Conservation (phyloP, 2,329 filamentous ascomycete genomes). For the Fusarium mexicanum region DNA sequence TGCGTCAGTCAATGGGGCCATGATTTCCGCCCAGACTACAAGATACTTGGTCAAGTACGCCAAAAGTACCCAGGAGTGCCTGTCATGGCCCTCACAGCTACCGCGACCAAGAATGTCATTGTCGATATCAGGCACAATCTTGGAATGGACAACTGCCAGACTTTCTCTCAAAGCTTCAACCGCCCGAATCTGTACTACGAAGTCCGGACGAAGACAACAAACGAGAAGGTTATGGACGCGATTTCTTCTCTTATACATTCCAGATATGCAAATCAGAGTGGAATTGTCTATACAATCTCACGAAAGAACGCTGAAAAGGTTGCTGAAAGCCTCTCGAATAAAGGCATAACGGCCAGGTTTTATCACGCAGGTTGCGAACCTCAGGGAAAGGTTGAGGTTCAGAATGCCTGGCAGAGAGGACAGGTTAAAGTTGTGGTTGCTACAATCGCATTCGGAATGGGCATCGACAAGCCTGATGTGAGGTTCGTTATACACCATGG, state of each 20-base stretch:
- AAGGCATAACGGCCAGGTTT: slow-evolving; percentile 78
- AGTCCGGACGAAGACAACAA: slow-evolving; percentile 76
- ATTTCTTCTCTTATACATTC: slow-evolving; percentile 75
- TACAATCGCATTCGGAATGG: slow-evolving; percentile 99
- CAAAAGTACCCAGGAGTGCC: slow-evolving; percentile 80
- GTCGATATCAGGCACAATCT: slow-evolving; percentile 92
- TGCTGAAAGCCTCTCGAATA: slow-evolving; percentile 72
- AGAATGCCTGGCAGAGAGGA: slow-evolving; percentile 84
- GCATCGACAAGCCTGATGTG: slow-evolving; percentile 98
- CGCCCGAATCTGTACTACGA: slow-evolving; percentile 94
- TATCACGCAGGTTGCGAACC: slow-evolving; percentile 86
- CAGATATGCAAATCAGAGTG: slow-evolving; percentile 76
- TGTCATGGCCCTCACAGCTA: slow-evolving; percentile 94
- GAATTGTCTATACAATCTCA: slow-evolving; percentile 94
- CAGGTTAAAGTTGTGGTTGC: slow-evolving; percentile 90
- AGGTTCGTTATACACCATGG: slow-evolving; percentile 95
- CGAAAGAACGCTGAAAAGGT: slow-evolving; percentile 84
- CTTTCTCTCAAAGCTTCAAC: slow-evolving; percentile 95
- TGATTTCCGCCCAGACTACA: slow-evolving; percentile 97
- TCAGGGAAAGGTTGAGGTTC: slow-evolving; percentile 74
- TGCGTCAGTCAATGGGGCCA: slow-evolving; percentile 99
- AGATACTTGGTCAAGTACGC: slow-evolving; percentile 80
- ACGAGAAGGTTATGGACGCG: slow-evolving; percentile 52
- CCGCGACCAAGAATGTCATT: slow-evolving; percentile 92
- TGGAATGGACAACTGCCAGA: slow-evolving; percentile 79